Conservation (phyloP, 1,284 basidiomycete species). For the Cryptococcus sp. region DNA sequence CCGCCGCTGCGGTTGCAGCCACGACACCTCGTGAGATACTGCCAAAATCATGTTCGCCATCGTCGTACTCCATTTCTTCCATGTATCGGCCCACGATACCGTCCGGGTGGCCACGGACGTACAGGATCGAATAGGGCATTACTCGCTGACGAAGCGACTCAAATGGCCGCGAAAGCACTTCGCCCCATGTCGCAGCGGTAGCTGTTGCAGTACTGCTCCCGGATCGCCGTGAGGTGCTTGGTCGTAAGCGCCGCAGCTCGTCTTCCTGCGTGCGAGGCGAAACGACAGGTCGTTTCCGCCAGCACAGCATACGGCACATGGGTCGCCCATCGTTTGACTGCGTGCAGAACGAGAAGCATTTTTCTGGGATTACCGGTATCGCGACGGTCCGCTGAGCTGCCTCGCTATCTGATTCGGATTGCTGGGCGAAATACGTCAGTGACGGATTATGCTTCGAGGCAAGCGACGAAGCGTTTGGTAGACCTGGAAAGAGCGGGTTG, state of each 20-base stretch:
- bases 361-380: constrained; percentile 32
- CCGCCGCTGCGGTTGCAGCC: no score
- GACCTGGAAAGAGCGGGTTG: constrained; percentile 8
- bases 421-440: constrained; percentile 10
- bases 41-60: constrained; percentile 46
- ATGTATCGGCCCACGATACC: constrained; percentile 49
- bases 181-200: background rate
- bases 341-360: constrained; percentile 44
- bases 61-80: constrained; percentile 49
- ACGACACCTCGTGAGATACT: constrained; percentile 26
- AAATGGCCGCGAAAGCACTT: constrained; percentile 23
- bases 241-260: constrained; percentile 32
- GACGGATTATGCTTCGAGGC: constrained; percentile 17
- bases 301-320: constrained; percentile 46
- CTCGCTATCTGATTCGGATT: background rate
- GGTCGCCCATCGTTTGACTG: constrained; percentile 36
- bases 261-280: constrained; percentile 21
- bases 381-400: background rate
- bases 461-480: constrained; percentile 8
- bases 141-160: constrained; percentile 25
- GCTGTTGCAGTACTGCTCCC: background rate
- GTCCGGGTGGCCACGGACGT: constrained; percentile 41
- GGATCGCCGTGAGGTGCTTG: constrained; percentile 5
- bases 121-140: constrained; percentile 44
- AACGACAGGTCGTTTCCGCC: constrained; percentile 28